Conservation (phyloP, 768 basidiomycete genomes). For the Podaxis pistillaris region DNA sequence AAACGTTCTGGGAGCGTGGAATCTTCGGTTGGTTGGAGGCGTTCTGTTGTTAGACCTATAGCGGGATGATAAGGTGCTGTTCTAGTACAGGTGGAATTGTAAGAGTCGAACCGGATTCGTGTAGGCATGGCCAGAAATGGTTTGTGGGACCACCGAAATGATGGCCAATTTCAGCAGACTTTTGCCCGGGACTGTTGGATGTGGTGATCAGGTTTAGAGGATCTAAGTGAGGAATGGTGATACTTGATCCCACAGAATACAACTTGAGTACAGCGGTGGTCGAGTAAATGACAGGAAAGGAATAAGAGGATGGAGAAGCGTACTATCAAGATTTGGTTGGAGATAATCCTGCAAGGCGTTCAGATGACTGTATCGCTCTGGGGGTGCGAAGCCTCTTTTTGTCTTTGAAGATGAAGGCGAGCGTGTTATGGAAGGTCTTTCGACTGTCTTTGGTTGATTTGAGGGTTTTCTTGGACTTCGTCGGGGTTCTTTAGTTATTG, state of each 20-base stretch:
- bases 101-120: constrained; percentile 53
- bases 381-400: constrained; percentile 46
- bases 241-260: constrained; percentile 88
- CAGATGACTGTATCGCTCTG: constrained; percentile 53
- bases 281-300: background rate
- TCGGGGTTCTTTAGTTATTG: background rate
- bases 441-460: background rate
- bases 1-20: constrained; percentile 54
- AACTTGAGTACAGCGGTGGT: constrained; percentile 39
- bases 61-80: background rate
- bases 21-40: constrained; percentile 59
- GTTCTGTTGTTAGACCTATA: constrained; percentile 55
- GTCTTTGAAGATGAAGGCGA: constrained; percentile 23
- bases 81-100: background rate
- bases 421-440: background rate
- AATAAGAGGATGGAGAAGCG: constrained; percentile 13
- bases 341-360: constrained; percentile 52
- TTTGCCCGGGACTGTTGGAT: constrained; percentile 55
- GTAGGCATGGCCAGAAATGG: constrained; percentile 78
- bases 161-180: constrained; percentile 68
- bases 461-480: background rate
- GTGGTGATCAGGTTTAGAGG: background rate
- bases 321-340: constrained; percentile 50
- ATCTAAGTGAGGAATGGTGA: constrained; percentile 16
- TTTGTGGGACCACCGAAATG: constrained; percentile 81